A percentile compares a stretch with the other conserved stretches of the same genome.
phyloP scores from a whole-genome alignment of 306 rosid species.

The Rosa lucieae region DNA sequence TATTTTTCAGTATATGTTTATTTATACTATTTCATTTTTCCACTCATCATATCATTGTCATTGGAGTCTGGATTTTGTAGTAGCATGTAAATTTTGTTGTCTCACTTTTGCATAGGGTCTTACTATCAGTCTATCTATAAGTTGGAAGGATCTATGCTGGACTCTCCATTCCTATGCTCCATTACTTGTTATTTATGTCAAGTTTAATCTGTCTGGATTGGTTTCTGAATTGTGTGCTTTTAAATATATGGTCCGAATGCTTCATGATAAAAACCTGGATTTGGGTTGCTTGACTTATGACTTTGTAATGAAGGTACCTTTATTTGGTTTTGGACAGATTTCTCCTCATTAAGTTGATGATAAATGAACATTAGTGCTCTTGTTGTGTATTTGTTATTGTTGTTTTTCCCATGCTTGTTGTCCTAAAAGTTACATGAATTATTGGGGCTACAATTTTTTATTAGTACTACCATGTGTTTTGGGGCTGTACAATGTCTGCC shows the following conservation, averaged over 20 bases:
- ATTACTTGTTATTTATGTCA: not conserved
- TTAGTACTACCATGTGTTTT: not conserved
- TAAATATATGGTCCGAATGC: not conserved
- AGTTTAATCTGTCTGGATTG: not conserved
- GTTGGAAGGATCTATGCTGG: not conserved
- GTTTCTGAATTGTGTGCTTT: not conserved
- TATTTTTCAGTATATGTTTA: not conserved
- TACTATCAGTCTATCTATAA: not conserved
- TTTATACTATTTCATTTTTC: not conserved
- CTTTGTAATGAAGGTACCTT: not conserved
- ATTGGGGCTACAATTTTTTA: slow-evolving; percentile 2
- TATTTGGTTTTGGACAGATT: not conserved
- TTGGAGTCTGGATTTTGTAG: not conserved
- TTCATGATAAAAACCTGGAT: not conserved
- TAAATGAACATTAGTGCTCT: not conserved
- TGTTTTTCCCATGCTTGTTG: slow-evolving; percentile 1
- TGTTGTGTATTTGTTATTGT: not conserved
- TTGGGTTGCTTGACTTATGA: not conserved
- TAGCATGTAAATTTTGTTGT: too few species aligned
- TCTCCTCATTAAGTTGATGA: not conserved
- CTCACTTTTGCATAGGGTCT: not conserved
- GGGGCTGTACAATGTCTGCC: not conserved
- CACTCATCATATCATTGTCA: not conserved
- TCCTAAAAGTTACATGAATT: not conserved
- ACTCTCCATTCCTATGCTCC: not conserved